Evolutionary conservation across 2,329 filamentous ascomycete species (phyloP), one percentile per base, ranked within the genome.

Genomic region (Pyrenophora teres): DNA sequence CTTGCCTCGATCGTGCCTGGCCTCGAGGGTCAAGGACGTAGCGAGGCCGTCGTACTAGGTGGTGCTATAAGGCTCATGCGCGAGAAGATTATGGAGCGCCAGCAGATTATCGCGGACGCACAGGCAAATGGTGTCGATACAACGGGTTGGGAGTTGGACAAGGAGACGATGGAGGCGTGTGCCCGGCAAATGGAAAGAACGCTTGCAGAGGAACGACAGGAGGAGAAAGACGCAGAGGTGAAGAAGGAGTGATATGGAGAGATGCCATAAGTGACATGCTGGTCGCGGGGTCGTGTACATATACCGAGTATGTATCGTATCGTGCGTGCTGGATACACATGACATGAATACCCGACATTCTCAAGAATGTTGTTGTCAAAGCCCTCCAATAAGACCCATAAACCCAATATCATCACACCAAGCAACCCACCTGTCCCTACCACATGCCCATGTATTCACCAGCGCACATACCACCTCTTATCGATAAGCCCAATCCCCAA

Each of bases 21-120:
- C 0, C 80, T 95, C 46, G 83, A 90, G 64, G 92, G 92, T 0
- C 88, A 92, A 67, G 92, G 89, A 1, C 85, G 91, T 39, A 94
- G 90, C 58, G 92, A 96, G 72, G 90, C 89, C 23, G 80, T 91
- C 15, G 90, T 96, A n/a, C 79, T 96, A 18, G 84, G 86, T 57
- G 73, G 72, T 19, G 78, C 78, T 1, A 74, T 80, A 47, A 70
- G 74, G 39, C 73, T 71, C 62, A 74, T 80, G 67, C 63, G 70
- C 47, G 69, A 76, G 43, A 67, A 77, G 68, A 70, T 78, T 25
- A 57, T 64, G 9, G 62, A 71, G 59, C 65, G 72, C 31, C 61
- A 72, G 58, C 55, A 59, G 49, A 65, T 70, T 64, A 74, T 74
- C 44, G 69, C 71, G 15, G 62, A 69, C 21, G 71, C 73, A 30